Evolutionary conservation across 2,329 filamentous ascomycete species (phyloP), one percentile per base, ranked within the genome.

Genomic region (Stemphylium lycopersici): DNA sequence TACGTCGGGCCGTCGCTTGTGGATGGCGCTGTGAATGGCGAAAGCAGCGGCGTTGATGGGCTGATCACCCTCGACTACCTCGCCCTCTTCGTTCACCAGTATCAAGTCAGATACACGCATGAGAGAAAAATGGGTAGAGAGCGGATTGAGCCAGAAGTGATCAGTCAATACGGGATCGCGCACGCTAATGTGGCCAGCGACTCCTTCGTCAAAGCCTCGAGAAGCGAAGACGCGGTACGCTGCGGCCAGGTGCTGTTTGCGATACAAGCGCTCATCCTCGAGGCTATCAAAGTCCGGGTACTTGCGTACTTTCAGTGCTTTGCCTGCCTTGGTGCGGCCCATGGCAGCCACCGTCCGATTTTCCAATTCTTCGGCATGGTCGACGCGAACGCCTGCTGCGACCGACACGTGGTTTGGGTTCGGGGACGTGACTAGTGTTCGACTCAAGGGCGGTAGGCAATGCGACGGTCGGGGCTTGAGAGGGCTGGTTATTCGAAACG

Each of bases 21-120:
- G 75, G 36, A 78, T 75, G 32, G 78, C 78, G 3, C 73, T 76
- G 56, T 81, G 78, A 34, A 80, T 81, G 0, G 77, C 75, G 57
- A 80, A 81, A 0, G 77, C 79, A 0, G 79, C 78, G 5, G 77
- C 75, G 52, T 80, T 80, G 57, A 81, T 73, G 57, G 70, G 71
- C 46, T 73, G 65, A 75, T 77, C 51, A 8, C 76, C 77, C 15
- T 75, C 65, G 1, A 78, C 75, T 2, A 78, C 72, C 16, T 73
- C 63, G 18, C 78, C 78, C 13, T 73, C 65, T 52, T 79, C 76
- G 41, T 78, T 73, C 65, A 79, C 75, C 1, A 79, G 72, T 38
- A 79, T 77, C 48, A 80, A 62, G 48, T 79, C 77, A 2, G 69
- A 74, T 20, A 78, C 77, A 16, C 63, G 61, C 49, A 80, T 76